phyloP scores from a whole-genome alignment of 768 basidiomycete species.

The Tylopilus vinaceipallidus region DNA sequence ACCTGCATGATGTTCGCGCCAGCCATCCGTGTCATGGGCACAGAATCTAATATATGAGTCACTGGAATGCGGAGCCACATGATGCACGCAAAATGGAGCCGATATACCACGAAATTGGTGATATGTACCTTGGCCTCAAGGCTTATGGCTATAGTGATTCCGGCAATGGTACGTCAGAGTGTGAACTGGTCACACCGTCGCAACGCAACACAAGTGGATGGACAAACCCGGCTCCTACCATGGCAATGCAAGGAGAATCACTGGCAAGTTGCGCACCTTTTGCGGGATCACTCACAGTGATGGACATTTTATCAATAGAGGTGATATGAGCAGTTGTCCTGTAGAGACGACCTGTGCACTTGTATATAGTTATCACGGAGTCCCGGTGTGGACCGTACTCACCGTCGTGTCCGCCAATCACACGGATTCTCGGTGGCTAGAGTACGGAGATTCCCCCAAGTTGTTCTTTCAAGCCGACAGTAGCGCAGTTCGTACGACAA shows the following conservation, averaged over 20 bases:
- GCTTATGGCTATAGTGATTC: constrained; percentile 2
- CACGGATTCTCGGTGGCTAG: too few species aligned
- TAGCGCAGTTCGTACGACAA: background rate
- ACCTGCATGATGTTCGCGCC: constrained; percentile 21
- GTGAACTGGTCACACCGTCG: background rate
- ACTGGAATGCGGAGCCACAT: constrained; percentile 3
- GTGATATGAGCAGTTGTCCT: background rate
- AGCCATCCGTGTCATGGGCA: background rate
- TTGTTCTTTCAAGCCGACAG: background rate
- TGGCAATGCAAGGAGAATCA: background rate
- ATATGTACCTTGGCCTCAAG: constrained; percentile 21
- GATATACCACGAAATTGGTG: constrained; percentile 47
- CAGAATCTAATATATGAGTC: background rate
- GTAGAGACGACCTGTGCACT: background rate
- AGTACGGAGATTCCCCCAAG: background rate
- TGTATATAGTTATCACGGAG: constrained; percentile 3
- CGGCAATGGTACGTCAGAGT: background rate
- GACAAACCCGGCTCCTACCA: background rate
- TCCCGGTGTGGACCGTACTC: background rate
- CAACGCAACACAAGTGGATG: background rate
- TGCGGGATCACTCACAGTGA: background rate
- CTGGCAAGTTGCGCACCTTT: background rate
- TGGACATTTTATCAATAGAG: background rate
- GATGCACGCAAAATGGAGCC: background rate
- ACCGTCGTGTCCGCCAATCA: background rate